Conservation (phyloP, 768 basidiomycete species). For the Hypsizygus marmoreus region DNA sequence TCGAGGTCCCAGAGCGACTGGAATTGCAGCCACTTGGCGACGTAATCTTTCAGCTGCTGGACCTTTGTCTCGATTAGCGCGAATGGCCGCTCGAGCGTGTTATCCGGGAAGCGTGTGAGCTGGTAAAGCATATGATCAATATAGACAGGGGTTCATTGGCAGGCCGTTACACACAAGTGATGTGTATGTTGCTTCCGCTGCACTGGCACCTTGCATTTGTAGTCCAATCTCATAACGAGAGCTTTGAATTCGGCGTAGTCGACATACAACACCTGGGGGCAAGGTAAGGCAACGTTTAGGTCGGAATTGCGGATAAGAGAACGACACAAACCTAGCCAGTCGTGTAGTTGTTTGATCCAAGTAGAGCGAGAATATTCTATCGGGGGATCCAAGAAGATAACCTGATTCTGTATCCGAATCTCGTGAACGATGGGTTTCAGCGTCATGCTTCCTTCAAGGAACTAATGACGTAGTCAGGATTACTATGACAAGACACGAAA, state of each 20-base stretch:
- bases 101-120: conserved; percentile 75
- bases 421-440: conserved; percentile 92
- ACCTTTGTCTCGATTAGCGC: conserved; percentile 85
- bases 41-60: conserved; percentile 85
- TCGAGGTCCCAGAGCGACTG: conserved; percentile 99
- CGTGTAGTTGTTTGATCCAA: conserved; percentile 89
- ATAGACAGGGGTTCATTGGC: background rate
- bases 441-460: conserved; percentile 70
- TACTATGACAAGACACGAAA: background rate
- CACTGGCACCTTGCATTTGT: conserved; percentile 74
- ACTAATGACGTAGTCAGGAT: conserved; percentile 37
- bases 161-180: conserved; percentile 61
- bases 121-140: conserved; percentile 26
- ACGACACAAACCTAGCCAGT: conserved; percentile 78
- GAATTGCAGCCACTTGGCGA: conserved; percentile 98
- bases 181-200: conserved; percentile 77
- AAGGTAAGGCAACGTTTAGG: too few species aligned
- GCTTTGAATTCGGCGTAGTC: conserved; percentile 84
- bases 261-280: conserved; percentile 76
- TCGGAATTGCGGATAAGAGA: too few species aligned
- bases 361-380: conserved; percentile 90
- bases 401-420: conserved; percentile 97
- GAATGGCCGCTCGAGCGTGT: conserved; percentile 80
- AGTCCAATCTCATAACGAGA: conserved; percentile 97
- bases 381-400: conserved; percentile 97